phyloP scores from a whole-genome alignment of 2,329 filamentous ascomycete genomes.

The Trichoderma simmonsii region DNA sequence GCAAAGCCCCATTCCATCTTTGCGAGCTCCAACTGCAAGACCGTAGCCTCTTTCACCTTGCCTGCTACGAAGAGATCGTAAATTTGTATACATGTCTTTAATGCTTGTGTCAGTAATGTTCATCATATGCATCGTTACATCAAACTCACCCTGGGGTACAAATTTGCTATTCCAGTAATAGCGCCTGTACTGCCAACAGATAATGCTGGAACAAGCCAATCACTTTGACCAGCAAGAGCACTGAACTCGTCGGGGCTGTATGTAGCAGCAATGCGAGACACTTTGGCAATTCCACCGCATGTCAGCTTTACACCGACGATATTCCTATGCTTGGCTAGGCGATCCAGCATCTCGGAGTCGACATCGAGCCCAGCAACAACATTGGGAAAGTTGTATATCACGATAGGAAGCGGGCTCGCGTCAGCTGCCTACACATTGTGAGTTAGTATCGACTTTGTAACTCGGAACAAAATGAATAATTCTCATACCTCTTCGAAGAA shows the following conservation, averaged over 20 bases:
- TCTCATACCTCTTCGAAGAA: slow-evolving; percentile 54
- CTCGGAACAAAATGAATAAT: not conserved
- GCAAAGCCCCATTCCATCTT: slow-evolving; percentile 55
- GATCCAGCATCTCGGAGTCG: slow-evolving; percentile 59
- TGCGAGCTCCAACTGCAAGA: slow-evolving; percentile 49
- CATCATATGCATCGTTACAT: rapidly evolving
- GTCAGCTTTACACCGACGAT: slow-evolving; percentile 71
- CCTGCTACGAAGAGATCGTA: slow-evolving; percentile 48
- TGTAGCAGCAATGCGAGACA: slow-evolving; percentile 55
- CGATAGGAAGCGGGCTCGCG: slow-evolving; percentile 57
- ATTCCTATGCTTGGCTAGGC: slow-evolving; percentile 51
- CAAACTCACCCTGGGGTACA: slow-evolving; percentile 51
- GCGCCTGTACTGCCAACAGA: slow-evolving; percentile 57
- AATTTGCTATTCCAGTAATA: slow-evolving; percentile 62
- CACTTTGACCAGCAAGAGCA: slow-evolving; percentile 68
- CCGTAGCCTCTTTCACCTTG: slow-evolving; percentile 45
- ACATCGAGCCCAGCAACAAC: slow-evolving; percentile 66
- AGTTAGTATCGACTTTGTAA: not conserved
- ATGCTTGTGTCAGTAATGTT: not conserved
- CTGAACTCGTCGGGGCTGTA: slow-evolving; percentile 55
- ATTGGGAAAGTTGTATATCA: slow-evolving; percentile 72
- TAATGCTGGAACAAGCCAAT: slow-evolving; percentile 64
- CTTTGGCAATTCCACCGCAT: slow-evolving; percentile 71
- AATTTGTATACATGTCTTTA: slow-evolving; percentile 45
- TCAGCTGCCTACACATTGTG: slow-evolving; percentile 45